Base-by-base conservation (phyloP, 345 rosid species). In the Mallotus nudiflorus region DNA sequence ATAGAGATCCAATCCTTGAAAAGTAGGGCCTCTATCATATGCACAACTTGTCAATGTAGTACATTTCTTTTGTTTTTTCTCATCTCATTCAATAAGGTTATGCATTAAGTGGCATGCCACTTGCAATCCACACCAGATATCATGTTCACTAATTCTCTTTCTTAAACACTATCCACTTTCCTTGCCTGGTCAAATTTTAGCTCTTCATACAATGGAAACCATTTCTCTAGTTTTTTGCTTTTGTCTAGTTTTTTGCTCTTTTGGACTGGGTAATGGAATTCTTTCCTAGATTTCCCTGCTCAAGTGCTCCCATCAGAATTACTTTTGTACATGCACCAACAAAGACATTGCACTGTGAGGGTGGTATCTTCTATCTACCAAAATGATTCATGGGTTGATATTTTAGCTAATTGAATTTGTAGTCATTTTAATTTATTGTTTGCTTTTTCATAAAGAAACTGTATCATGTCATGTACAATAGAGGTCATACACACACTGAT, bases 401-500 rank as follows among this genome's bases (percentile, higher is more conserved):
- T 39, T 40, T 35, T 40, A 35, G 68, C 56, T 52, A 65, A 37
- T 11, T 39, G 45, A 19, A 20, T 9, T 28, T 57, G 31, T 35
- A 39, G 48, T 45, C 27, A 31, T 62, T 5, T 4, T 28, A 14
- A 6, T 33, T 33, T 64, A 4, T 39, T 22, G 6, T 57, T 65
- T 55, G 22, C 31, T 51, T 19, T 61, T 57, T 19, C 25, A 28
- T 11, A 18, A 49, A 20, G 20, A 35, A 48, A 42, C 39, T 24
- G 28, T 61, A 25, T 59, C 27, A 13, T 29, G 60, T 74, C 25
- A 27, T 71, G 59, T n/a, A 50, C 65, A n/a, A 31, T 48, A 20
- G 65, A 72, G 33, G 65, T 58, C 46, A 45, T 65, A 8, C 51
- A 52, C 61, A 42, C 48, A 70, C 80, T 91, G 67, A 86, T 51